Base-by-base conservation (phyloP, 2,329 filamentous ascomycete genomes). In the Emmonsiellopsis sp. region DNA sequence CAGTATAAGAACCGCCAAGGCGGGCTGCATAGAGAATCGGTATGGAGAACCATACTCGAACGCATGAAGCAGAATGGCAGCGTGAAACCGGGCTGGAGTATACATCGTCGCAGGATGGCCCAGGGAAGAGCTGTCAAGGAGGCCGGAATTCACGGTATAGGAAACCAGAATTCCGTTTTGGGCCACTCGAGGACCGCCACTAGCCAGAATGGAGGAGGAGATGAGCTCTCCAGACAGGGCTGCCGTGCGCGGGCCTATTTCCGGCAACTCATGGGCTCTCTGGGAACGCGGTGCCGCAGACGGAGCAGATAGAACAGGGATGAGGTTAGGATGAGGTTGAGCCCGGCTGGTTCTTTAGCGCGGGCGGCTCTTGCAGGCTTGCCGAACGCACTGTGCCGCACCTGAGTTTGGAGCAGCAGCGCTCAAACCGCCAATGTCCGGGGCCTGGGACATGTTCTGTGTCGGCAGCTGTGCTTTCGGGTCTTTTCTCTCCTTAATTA, bases 61-160 rank as follows among this genome's bases (percentile, higher is more conserved):
- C 54, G 58, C 62, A 63, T 60, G 58, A 58, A 59, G 55, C 55
- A 56, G 55, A 54, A 61, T 57, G 52, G 54, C 54, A 52, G 55
- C 55, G 57, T 57, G 61, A 58, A 53, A 59, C 54, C 42, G 42
- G 20, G 41, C 26, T 54, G 54, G 43, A n/a, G 54, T 46, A 11
- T 32, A 40, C 32, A 54, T 20, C 41, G 56, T 57, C 49, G 41
- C 51, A 58, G 54, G 43, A 44, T 32, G 7, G 38, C 6, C 10
- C 9, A 26, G 31, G 51, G 43, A 16, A 30, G 9, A 13, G n/a
- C 32, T 20, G 10, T 20, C 40, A 46, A 38, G 41, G 34, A 51
- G 41, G 26, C 13, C 45, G 37, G 20, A 11, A 5, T 26, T 13
- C 7, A 37, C 20, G 20, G 20, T 26, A 26, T 26, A 26, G 20